phyloP scores from a whole-genome alignment of 1,284 basidiomycete genomes.

The Cryptococcus sp. region DNA sequence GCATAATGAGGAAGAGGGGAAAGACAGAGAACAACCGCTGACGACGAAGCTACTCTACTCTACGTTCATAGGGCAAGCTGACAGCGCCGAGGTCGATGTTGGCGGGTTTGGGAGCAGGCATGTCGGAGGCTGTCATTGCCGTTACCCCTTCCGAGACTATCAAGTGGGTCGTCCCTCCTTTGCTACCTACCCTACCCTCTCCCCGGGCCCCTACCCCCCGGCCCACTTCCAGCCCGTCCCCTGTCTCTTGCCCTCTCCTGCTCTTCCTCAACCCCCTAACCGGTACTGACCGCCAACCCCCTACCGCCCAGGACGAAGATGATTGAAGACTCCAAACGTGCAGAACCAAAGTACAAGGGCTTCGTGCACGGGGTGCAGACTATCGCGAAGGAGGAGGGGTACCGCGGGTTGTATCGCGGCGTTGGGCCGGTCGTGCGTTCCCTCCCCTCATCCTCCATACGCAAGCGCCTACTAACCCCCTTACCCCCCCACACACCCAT shows the following conservation, averaged over 20 bases:
- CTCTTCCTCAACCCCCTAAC: background rate
- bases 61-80: constrained; percentile 69
- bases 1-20: too few species aligned
- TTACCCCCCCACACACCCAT: background rate
- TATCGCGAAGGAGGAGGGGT: constrained; percentile 81
- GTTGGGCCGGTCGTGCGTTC: constrained; percentile 82
- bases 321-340: constrained; percentile 86
- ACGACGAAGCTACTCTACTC: background rate
- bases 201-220: background rate
- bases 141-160: constrained; percentile 98
- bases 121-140: constrained; percentile 90
- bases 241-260: too few species aligned
- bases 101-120: constrained; percentile 89
- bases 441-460: background rate
- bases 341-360: constrained; percentile 81
- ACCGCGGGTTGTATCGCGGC: constrained; percentile 78
- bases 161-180: constrained; percentile 64
- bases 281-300: background rate
- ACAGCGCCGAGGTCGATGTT: constrained; percentile 77
- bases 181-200: too few species aligned
- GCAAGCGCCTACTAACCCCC: too few species aligned
- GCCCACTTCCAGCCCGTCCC: background rate
- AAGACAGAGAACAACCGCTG: background rate
- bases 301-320: constrained; percentile 78
- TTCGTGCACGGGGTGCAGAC: constrained; percentile 76